phyloP scores from a whole-genome alignment of 805 yeast species.

The Candida khao-thaluensis region DNA sequence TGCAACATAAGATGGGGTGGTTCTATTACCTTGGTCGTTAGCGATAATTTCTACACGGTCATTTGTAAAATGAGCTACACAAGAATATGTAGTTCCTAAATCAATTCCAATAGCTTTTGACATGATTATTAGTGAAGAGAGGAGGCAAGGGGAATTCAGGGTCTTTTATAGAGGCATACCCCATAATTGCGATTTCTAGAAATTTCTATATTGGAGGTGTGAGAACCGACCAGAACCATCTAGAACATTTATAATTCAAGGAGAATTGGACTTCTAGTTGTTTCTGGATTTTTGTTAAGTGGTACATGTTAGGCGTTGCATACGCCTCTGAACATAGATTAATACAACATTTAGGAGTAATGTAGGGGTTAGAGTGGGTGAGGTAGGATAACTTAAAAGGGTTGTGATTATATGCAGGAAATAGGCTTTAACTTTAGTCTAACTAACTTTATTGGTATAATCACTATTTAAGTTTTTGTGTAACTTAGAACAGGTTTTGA shows the following conservation, averaged over 20 bases:
- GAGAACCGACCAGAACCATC: constrained; percentile 6
- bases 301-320: too few species aligned
- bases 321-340: too few species aligned
- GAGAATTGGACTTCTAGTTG: too few species aligned
- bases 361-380: too few species aligned
- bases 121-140: constrained; percentile 8
- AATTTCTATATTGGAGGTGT: constrained; percentile 10
- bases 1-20: constrained; percentile 95
- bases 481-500: too few species aligned
- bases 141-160: not conserved
- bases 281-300: too few species aligned
- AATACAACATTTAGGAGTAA: too few species aligned
- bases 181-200: constrained; percentile 18
- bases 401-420: too few species aligned
- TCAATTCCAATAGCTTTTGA: constrained; percentile 71
- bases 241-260: constrained; percentile 1
- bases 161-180: constrained; percentile 5
- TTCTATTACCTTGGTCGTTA: constrained; percentile 98
- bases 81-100: constrained; percentile 96
- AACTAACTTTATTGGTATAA: too few species aligned
- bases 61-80: constrained; percentile 73
- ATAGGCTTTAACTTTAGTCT: too few species aligned
- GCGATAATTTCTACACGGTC: constrained; percentile 94
- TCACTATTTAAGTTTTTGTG: too few species aligned
- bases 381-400: too few species aligned